Conservation (phyloP, 2,329 filamentous ascomycete species). For the Intubia oerlemansii region DNA sequence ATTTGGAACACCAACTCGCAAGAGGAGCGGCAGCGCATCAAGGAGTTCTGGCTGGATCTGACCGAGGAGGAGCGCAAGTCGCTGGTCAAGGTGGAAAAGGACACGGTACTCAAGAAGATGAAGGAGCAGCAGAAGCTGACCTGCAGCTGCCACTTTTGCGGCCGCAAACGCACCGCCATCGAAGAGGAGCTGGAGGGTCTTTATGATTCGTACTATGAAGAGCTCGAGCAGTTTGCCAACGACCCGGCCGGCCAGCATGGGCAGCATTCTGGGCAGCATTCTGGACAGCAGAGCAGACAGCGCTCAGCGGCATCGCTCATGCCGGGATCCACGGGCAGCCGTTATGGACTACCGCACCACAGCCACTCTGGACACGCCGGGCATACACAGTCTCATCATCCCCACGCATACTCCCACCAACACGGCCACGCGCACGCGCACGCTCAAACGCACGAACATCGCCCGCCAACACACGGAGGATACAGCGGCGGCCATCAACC, state of each 20-base stretch:
- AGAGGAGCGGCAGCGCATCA: constrained; percentile 91
- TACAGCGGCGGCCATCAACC: too few relatives aligned
- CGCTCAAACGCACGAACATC: constrained; percentile 20
- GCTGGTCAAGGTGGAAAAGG: constrained; percentile 94
- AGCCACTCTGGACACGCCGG: not conserved
- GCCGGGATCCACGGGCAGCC: not conserved
- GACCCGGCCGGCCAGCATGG: constrained; percentile 35
- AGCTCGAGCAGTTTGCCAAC: constrained; percentile 93
- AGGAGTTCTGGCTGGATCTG: constrained; percentile 91
- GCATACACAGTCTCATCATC: too few relatives aligned
- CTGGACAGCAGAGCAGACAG: not conserved
- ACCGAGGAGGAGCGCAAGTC: constrained; percentile 90
- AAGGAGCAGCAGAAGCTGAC: constrained; percentile 99
- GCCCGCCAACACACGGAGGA: too few relatives aligned
- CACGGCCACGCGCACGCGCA: constrained; percentile 14
- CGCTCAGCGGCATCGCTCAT: not conserved
- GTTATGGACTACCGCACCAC: not conserved
- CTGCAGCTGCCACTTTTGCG: constrained; percentile 93
- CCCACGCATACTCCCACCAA: not conserved
- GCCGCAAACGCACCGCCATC: constrained; percentile 86
- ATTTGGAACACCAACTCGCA: constrained; percentile 95
- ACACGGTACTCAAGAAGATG: constrained; percentile 96
- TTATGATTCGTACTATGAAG: constrained; percentile 96
- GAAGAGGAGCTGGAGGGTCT: constrained; percentile 95
- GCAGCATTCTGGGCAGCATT: not conserved